A percentile compares a stretch with the other conserved stretches of the same genome.
Evolutionary conservation across 2,329 filamentous ascomycete species (phyloP).

Genomic region (Monosporascus ibericus): DNA sequence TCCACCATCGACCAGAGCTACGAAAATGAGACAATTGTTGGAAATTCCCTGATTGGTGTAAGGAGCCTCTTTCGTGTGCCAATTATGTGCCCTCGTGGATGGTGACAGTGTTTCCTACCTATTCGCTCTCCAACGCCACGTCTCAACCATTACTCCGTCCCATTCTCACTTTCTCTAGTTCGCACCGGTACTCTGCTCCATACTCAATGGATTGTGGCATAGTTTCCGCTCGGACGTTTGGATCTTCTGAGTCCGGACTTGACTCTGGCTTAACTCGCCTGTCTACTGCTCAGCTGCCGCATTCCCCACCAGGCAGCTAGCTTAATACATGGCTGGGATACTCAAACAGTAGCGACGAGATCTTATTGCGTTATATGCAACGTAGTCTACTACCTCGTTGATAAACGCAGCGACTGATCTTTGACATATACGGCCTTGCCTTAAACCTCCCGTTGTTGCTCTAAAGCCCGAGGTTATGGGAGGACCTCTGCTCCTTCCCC

Average conservation of each 20-base stretch:
- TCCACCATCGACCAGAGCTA: not conserved
- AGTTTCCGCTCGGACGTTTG: not conserved
- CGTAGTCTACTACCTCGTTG: not conserved
- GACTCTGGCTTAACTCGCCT: not conserved
- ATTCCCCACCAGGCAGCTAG: not conserved
- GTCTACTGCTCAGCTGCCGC: not conserved
- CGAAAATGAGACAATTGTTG: not conserved
- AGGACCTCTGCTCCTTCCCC: conserved; percentile 1
- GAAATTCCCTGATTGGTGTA: not conserved
- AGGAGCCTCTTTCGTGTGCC: not conserved
- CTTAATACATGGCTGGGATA: not conserved
- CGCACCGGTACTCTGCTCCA: not conserved
- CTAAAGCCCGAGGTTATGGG: not conserved
- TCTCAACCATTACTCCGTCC: not conserved
- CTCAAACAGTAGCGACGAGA: not conserved
- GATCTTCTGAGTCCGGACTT: not conserved
- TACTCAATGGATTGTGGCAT: not conserved
- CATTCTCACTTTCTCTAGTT: not conserved
- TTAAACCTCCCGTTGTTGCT: not conserved
- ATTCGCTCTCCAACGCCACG: not conserved
- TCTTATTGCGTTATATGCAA: not conserved
- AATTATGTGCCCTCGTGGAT: not conserved
- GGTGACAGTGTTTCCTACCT: not conserved
- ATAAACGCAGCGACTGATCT: not conserved
- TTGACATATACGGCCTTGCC: too few relatives aligned